Base-by-base conservation (phyloP, 1,139 yeast species). In the Blastobotrys petasosporus region DNA sequence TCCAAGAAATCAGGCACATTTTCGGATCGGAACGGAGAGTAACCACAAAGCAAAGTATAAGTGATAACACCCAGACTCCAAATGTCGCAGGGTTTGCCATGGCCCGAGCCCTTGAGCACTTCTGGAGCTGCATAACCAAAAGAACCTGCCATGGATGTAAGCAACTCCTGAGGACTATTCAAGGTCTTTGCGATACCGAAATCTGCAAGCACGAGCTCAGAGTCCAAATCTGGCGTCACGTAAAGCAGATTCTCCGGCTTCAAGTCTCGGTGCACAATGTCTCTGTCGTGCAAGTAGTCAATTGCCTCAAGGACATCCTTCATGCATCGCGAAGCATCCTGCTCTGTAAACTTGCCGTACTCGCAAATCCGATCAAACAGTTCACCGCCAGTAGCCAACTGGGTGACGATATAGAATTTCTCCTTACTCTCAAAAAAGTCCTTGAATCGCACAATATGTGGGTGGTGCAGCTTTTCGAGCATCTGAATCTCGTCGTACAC, bases 101-200 rank as follows among this genome's bases (percentile, higher is more conserved):
- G 95, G 6, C 95, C 95, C 35, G 71, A 67, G 4, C 85, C 82
- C 41, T 76, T 65, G 32, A 88, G 71, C 3, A 88, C 92, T 62
- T 88, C 97, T 0, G 97, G 97, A 0, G 97, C 96, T 4, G 95
- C 95, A 62, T 88, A 88, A 2, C 96, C 96, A 65, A 87, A 80
- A 1, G 94, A 83, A 0, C 97, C 97, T 0, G 96, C 96, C 41
- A 85, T 81, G 25, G 84, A 73, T 25, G 79, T 82, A 49, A 90
- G 71, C 52, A 80, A 74, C 53, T 86, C 90, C 55, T 79, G 75
- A 1, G 76, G 69, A 13, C 71, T 64, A 49, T 74, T 73, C 54
- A 88, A 67, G 51, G 77, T 73, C 63, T 85, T 85, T 34, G 97
- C 96, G 57, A 88, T 87, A 39, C 97, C 97, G 66, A 88, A 88